Evolutionary conservation across 1,284 basidiomycete genomes (phyloP).

Genomic region (Vanrija humicola): DNA sequence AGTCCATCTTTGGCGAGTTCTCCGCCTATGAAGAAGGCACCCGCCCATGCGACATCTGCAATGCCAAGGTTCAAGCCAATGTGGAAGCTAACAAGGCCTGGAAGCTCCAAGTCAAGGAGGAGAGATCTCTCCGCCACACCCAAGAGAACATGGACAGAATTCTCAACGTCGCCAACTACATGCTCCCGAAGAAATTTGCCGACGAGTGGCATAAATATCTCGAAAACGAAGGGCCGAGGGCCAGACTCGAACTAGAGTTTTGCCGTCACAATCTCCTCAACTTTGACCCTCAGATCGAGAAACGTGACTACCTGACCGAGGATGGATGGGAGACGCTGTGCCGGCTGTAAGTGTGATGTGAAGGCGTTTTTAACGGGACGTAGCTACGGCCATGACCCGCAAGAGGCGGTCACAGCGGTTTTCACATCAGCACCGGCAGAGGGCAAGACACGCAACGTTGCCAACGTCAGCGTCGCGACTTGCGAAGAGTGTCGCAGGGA

Average conservation of each 20-base stretch:
- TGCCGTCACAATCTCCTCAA: constrained; percentile 39
- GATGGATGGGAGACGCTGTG: constrained; percentile 26
- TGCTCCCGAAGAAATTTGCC: constrained; percentile 23
- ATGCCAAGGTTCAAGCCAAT: neutral
- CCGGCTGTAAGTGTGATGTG: constrained; percentile 17
- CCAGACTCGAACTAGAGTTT: constrained; percentile 12
- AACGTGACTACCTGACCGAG: constrained; percentile 12
- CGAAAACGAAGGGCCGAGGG: constrained; percentile 1
- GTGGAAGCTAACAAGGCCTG: neutral
- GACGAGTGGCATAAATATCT: constrained; percentile 23
- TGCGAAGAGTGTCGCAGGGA: constrained; percentile 12
- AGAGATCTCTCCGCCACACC: constrained; percentile 3
- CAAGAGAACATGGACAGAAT: constrained; percentile 5
- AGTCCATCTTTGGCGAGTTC: constrained; percentile 32
- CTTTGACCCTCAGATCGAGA: constrained; percentile 32
- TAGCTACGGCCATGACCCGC: constrained; percentile 21
- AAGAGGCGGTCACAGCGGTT: constrained; percentile 15
- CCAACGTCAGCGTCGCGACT: constrained; percentile 2
- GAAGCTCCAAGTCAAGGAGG: constrained; percentile 2
- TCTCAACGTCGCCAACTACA: constrained; percentile 23
- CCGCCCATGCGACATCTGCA: constrained; percentile 19
- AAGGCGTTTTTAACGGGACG: neutral
- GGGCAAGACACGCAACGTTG: constrained; percentile 3
- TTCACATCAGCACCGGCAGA: constrained; percentile 4
- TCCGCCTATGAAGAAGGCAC: constrained; percentile 6